Evolutionary conservation across 805 yeast species (phyloP), one percentile per base, ranked within the genome.

Genomic region (Blastobotrys mokoenaii): DNA sequence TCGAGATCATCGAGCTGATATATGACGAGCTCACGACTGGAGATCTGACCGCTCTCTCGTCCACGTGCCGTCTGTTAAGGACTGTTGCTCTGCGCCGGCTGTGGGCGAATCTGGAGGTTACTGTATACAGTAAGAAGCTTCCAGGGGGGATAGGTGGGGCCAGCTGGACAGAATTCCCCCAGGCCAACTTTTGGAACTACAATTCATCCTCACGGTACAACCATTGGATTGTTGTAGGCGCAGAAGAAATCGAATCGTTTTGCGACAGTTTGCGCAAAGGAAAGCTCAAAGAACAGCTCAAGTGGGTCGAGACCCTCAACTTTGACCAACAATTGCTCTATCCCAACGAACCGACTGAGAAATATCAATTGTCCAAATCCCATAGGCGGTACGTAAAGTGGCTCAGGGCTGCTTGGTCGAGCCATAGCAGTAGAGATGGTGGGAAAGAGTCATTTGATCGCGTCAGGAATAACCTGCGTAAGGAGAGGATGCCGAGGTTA

Each of bases 291-390:
- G 20, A 16, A 5, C 38, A 34, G 38, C 20, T 34, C 18, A 17
- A 10, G 5, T 10, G 22, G 14, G 38, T 34, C 16, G 12, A 17
- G 20, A 17, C 22, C 18, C 38, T 34, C 20, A 34, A 16, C 38
- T 34, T 34, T 34, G 38, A 34, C 38, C 38, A 34, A 15, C 38
- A 34, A 34, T 14, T 34, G 20, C 14, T 34, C 18, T 16, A 34
- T 10, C 27, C 27, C 27, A 22, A 22, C 27, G 27, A 22, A 8
- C 27, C 27, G 8, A 22, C 27, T 5, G 27, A 22, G 27, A 22
- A 22, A 8, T 22, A 22, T 8, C 27, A 22, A 22, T 5, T 22
- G 8, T 8, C 4, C 8, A 22, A 22, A 22, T 4, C 27, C 27
- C 27, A 22, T 4, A 22, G 27, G 8, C 27, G 27, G 27, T 22